These are phyloP conservation scores for Cyathus striatus DNA, from an alignment of 768 basidiomycete species.

Conservation along the genomic window DNA sequence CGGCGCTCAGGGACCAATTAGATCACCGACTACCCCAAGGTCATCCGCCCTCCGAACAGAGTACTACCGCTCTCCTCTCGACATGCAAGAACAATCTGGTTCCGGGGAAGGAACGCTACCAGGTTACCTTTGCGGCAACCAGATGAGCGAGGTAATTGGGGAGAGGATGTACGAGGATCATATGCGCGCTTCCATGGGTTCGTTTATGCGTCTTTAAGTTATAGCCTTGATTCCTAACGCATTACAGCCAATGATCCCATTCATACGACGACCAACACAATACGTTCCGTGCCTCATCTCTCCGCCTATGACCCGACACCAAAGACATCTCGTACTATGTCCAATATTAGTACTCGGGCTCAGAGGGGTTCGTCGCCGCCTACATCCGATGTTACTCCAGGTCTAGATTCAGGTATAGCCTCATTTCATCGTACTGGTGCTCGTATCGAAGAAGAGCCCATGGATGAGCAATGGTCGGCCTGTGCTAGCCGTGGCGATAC, in stretches of 20 bases:
- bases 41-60: constrained; percentile 1
- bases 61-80: constrained; percentile 1
- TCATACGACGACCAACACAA: not conserved
- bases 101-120: constrained; percentile 11
- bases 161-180: constrained; percentile 15
- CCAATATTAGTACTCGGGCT: not conserved
- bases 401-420: too few species aligned
- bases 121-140: constrained; percentile 11
- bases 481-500: not conserved
- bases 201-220: constrained; percentile 1
- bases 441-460: not conserved
- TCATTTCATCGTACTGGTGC: too few species aligned
- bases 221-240: not conserved
- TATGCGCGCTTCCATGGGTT: constrained; percentile 8
- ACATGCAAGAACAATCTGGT: not conserved
- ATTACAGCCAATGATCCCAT: not conserved
- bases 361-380: not conserved
- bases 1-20: too few species aligned
- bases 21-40: too few species aligned
- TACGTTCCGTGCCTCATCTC: constrained; percentile 1
- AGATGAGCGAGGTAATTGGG: constrained; percentile 11
- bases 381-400: not conserved
- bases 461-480: not conserved
- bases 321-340: not conserved
- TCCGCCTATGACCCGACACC: not conserved